phyloP scores from a whole-genome alignment of 2,329 filamentous ascomycete genomes.

The Epichloe hybrida region DNA sequence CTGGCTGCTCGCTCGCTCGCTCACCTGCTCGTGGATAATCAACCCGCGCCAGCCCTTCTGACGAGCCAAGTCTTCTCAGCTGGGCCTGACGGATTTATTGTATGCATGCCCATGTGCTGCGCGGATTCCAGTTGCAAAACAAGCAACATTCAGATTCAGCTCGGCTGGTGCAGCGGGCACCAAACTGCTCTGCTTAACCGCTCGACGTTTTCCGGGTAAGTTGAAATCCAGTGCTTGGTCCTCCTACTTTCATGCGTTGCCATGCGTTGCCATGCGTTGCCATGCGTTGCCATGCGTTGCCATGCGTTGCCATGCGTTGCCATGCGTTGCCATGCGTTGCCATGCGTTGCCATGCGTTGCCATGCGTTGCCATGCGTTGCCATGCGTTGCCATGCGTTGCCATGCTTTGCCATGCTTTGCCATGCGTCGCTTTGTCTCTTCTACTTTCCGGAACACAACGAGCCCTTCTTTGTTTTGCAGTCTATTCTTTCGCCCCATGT shows the following conservation, averaged over 20 bases:
- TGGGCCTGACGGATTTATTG: neutral
- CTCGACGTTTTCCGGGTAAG: neutral
- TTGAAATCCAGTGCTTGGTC: neutral
- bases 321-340: too few relatives aligned
- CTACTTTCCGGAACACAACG: too few relatives aligned
- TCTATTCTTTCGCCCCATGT: neutral
- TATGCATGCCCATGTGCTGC: neutral
- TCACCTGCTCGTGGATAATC: neutral
- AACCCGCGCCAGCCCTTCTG: too few relatives aligned
- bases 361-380: too few relatives aligned
- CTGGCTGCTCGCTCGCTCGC: neutral
- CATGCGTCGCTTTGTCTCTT: too few relatives aligned
- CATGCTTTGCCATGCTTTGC: too few relatives aligned
- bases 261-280: too few relatives aligned
- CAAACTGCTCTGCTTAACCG: neutral
- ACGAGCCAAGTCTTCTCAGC: neutral
- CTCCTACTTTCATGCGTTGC: neutral
- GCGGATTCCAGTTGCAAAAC: neutral
- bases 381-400: too few relatives aligned
- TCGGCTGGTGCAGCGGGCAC: neutral
- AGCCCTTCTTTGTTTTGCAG: too few relatives aligned
- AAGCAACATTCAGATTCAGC: neutral
- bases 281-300: too few relatives aligned
- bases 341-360: too few relatives aligned
- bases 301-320: too few relatives aligned